These are phyloP conservation scores for Penicillium brevicompactum DNA, from an alignment of 2,329 filamentous ascomycete species.

Conservation along the genomic window DNA sequence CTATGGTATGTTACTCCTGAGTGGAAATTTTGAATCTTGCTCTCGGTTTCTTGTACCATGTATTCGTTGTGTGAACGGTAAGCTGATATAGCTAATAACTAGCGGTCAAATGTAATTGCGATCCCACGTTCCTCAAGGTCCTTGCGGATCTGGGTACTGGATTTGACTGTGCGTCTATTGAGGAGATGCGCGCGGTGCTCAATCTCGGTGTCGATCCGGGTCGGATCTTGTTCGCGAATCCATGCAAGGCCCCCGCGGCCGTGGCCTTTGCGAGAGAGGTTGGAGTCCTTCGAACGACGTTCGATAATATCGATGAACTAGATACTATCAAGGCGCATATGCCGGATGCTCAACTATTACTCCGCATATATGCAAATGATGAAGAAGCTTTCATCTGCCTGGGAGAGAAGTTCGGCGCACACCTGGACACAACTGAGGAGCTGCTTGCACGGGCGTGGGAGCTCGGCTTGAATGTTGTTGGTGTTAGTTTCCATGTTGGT, in stretches of 20 bases:
- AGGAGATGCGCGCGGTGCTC: slow-evolving; percentile 26
- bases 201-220: slow-evolving; percentile 24
- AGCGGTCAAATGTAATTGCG: slow-evolving; percentile 36
- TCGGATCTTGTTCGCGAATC: slow-evolving; percentile 32
- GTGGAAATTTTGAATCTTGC: rapidly evolving
- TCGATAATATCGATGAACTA: slow-evolving; percentile 33
- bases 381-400: slow-evolving; percentile 18
- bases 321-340: slow-evolving; percentile 24
- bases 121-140: slow-evolving; percentile 23
- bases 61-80: neutral
- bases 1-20: slow-evolving; percentile 16
- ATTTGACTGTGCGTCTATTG: slow-evolving; percentile 33
- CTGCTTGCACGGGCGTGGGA: slow-evolving; percentile 25
- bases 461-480: slow-evolving; percentile 25
- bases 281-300: slow-evolving; percentile 25
- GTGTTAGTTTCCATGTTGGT: slow-evolving; percentile 36
- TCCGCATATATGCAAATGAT: slow-evolving; percentile 26
- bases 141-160: slow-evolving; percentile 25
- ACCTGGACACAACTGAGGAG: slow-evolving; percentile 14
- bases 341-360: slow-evolving; percentile 22
- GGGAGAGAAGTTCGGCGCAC: slow-evolving; percentile 25
- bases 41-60: neutral
- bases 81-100: slow-evolving; percentile 5
- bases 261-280: slow-evolving; percentile 19
- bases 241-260: slow-evolving; percentile 26